A percentile compares a stretch with the other conserved stretches of the same genome.
Evolutionary conservation across 495 filamentous ascomycete species (phyloP).

Genomic region (Aspergillus ostianus): DNA sequence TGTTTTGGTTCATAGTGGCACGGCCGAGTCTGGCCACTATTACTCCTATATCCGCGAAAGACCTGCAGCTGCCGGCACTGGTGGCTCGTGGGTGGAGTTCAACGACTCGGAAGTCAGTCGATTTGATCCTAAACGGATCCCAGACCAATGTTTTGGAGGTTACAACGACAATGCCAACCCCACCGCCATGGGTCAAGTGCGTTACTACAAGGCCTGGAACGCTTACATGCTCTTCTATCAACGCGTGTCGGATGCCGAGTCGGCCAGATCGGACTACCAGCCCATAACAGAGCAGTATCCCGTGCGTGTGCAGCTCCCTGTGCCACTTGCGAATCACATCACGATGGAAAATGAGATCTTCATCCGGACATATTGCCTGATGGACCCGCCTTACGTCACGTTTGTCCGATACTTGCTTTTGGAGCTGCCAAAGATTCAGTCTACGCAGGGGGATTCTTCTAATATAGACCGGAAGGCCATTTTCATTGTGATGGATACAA

Average conservation of each 20-base stretch:
- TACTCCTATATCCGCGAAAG: conserved; percentile 91
- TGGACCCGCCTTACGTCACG: conserved; percentile 66
- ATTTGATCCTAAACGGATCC: conserved; percentile 74
- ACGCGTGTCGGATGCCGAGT: conserved; percentile 63
- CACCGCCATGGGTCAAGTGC: conserved; percentile 39
- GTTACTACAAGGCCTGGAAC: conserved; percentile 69
- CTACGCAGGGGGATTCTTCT: conserved; percentile 49
- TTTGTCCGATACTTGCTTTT: conserved; percentile 64
- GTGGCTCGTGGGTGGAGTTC: conserved; percentile 79
- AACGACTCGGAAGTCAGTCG: conserved; percentile 79
- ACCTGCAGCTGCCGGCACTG: conserved; percentile 46
- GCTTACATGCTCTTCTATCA: conserved; percentile 99
- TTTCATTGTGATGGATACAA: conserved; percentile 65
- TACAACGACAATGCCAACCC: conserved; percentile 48
- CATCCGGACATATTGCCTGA: conserved; percentile 76
- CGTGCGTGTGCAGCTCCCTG: conserved; percentile 56
- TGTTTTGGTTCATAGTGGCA: conserved; percentile 87
- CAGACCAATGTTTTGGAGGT: conserved; percentile 79
- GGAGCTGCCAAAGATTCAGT: conserved; percentile 38
- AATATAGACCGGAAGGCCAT: conserved; percentile 59
- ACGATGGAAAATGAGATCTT: conserved; percentile 68
- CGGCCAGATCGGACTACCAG: conserved; percentile 27
- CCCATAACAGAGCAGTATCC: conserved; percentile 40
- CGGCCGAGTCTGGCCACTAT: conserved; percentile 93
- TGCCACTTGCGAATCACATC: conserved; percentile 58